Percentiles rank a stretch among this genome's conserved stretches.
Conservation (phyloP, 345 rosid species). For the Dovyalis caffra region DNA sequence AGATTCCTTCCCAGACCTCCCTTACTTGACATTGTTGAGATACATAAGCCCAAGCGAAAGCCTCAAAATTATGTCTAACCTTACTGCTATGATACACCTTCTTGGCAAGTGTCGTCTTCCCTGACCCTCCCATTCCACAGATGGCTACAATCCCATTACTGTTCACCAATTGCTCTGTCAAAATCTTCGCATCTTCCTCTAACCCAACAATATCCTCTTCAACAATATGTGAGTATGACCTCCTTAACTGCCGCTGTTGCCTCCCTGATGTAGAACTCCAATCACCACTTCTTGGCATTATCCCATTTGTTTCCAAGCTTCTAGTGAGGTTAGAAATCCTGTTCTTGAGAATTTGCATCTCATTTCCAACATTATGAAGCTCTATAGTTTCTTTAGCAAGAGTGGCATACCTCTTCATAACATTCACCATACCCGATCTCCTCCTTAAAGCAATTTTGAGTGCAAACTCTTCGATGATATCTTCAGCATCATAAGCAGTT, state of each 20-base stretch:
- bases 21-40: constrained; percentile 35
- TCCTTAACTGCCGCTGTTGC: constrained; percentile 27
- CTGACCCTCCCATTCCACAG: constrained; percentile 54
- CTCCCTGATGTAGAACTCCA: background rate
- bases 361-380: constrained; percentile 19
- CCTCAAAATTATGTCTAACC: constrained; percentile 23
- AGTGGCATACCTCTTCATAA: background rate
- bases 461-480: constrained; percentile 8
- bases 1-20: constrained; percentile 31
- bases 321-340: constrained; percentile 29
- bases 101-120: constrained; percentile 49
- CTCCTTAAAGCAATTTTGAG: constrained; percentile 8
- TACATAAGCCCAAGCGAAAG: constrained; percentile 41
- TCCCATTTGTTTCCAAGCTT: constrained; percentile 38
- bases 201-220: constrained; percentile 39
- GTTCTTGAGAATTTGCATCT: constrained; percentile 31
- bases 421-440: constrained; percentile 8
- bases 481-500: constrained; percentile 22
- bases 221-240: constrained; percentile 24
- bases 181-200: constrained; percentile 10
- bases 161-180: constrained; percentile 23
- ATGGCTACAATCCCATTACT: constrained; percentile 26
- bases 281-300: constrained; percentile 17
- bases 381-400: constrained; percentile 5
- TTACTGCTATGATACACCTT: constrained; percentile 20